These are phyloP conservation scores for Gremmenia infestans DNA, from an alignment of 2,329 filamentous ascomycete species.

Conservation along the genomic window DNA sequence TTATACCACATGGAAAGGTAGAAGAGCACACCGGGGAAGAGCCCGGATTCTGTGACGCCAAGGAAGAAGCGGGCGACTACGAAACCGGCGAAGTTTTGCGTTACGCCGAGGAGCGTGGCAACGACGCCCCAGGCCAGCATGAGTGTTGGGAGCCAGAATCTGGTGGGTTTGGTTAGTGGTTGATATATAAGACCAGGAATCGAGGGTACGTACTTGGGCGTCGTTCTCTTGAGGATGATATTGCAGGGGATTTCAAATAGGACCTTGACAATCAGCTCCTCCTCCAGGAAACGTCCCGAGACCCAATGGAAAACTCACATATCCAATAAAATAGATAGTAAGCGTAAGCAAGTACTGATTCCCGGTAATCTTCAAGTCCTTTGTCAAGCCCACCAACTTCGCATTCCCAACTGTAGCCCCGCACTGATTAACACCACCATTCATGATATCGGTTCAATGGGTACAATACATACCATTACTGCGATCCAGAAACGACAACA, in stretches of 20 bases:
- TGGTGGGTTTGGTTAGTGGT: conserved; percentile 31
- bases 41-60: conserved; percentile 50
- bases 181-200: background rate
- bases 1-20: conserved; percentile 49
- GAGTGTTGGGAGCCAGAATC: conserved; percentile 52
- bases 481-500: conserved; percentile 52
- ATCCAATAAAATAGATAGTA: conserved; percentile 61
- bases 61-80: conserved; percentile 50
- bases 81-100: conserved; percentile 46
- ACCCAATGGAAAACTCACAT: conserved; percentile 31
- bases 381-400: conserved; percentile 49
- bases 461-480: conserved; percentile 46
- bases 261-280: conserved; percentile 25
- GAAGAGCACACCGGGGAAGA: conserved; percentile 49
- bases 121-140: conserved; percentile 53
- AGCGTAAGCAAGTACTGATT: conserved; percentile 61
- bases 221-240: conserved; percentile 56
- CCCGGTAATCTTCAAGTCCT: conserved; percentile 49
- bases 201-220: conserved; percentile 21
- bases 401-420: conserved; percentile 51
- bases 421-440: background rate
- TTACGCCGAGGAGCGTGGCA: conserved; percentile 46
- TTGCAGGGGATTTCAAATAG: conserved; percentile 59
- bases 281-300: background rate
- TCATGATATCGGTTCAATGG: too few species aligned